Conservation (phyloP, 2,329 filamentous ascomycete genomes). For the Phyllosticta capitalensis region DNA sequence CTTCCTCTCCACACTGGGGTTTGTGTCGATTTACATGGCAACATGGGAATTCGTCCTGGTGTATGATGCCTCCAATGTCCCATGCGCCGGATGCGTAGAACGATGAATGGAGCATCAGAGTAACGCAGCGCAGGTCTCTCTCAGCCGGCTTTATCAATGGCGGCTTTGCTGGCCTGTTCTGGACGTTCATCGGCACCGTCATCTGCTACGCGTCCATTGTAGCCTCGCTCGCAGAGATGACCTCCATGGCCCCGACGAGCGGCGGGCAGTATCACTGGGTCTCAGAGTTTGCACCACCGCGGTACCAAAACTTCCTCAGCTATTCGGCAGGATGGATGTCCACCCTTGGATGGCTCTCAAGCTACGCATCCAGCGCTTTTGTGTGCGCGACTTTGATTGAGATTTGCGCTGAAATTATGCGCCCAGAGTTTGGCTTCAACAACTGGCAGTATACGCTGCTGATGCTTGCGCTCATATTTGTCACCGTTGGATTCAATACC, state of each 20-base stretch:
- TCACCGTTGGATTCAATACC: constrained; percentile 18
- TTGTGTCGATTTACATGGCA: constrained; percentile 43
- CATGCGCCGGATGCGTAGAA: neutral
- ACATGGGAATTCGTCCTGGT: constrained; percentile 45
- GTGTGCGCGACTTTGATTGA: constrained; percentile 29
- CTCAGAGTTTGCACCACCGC: constrained; percentile 11
- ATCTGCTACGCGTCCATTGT: constrained; percentile 12
- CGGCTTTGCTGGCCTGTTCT: constrained; percentile 13
- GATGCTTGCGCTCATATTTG: constrained; percentile 17
- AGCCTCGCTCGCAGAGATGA: constrained; percentile 13
- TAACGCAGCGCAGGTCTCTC: constrained; percentile 4
- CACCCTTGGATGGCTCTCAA: constrained; percentile 28
- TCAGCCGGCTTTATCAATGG: constrained; percentile 13
- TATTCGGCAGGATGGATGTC: constrained; percentile 24
- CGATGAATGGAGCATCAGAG: neutral
- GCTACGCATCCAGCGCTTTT: constrained; percentile 24
- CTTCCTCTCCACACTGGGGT: constrained; percentile 43
- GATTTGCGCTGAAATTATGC: constrained; percentile 25
- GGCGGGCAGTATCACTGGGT: constrained; percentile 14
- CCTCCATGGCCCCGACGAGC: constrained; percentile 12
- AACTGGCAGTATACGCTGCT: constrained; percentile 23
- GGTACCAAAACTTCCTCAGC: constrained; percentile 13
- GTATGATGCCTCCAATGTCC: constrained; percentile 11
- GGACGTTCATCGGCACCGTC: constrained; percentile 13
- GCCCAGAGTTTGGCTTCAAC: constrained; percentile 15